Evolutionary conservation across 345 rosid species (phyloP).

Genomic region (Viola odorata): DNA sequence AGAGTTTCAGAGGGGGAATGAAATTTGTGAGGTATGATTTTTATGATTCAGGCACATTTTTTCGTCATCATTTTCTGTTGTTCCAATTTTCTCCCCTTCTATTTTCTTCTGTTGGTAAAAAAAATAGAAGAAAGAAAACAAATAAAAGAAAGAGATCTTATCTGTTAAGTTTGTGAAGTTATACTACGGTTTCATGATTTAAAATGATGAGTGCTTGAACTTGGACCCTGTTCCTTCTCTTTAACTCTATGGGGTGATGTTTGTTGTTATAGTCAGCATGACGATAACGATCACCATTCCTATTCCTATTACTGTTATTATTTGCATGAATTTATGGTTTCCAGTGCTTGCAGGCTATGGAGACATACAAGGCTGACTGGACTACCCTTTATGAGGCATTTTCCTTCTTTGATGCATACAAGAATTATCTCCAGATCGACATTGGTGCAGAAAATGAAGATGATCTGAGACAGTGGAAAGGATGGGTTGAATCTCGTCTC

Average conservation of each 20-base stretch:
- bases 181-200: too few relatives aligned
- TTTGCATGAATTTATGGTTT: constrained; percentile 18
- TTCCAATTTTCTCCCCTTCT: neutral
- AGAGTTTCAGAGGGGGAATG: constrained; percentile 90
- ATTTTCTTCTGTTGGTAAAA: neutral
- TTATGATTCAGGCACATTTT: constrained; percentile 4
- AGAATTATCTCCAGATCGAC: constrained; percentile 82
- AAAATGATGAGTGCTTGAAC: too few relatives aligned
- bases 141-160: too few relatives aligned
- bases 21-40: constrained; percentile 80
- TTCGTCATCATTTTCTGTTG: neutral
- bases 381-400: constrained; percentile 77
- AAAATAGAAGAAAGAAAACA: neutral
- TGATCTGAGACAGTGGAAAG: constrained; percentile 91
- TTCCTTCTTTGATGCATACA: constrained; percentile 91
- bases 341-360: constrained; percentile 70
- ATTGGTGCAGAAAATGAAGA: constrained; percentile 74
- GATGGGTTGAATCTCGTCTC: constrained; percentile 98
- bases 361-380: constrained; percentile 74
- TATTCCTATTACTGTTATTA: neutral
- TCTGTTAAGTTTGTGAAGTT: too few relatives aligned
- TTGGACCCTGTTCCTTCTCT: too few relatives aligned
- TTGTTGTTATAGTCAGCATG: neutral
- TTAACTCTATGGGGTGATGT: too few relatives aligned
- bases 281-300: neutral